Evolutionary conservation across 345 rosid species (phyloP).

Genomic region (Cardiospermum halicacabum): DNA sequence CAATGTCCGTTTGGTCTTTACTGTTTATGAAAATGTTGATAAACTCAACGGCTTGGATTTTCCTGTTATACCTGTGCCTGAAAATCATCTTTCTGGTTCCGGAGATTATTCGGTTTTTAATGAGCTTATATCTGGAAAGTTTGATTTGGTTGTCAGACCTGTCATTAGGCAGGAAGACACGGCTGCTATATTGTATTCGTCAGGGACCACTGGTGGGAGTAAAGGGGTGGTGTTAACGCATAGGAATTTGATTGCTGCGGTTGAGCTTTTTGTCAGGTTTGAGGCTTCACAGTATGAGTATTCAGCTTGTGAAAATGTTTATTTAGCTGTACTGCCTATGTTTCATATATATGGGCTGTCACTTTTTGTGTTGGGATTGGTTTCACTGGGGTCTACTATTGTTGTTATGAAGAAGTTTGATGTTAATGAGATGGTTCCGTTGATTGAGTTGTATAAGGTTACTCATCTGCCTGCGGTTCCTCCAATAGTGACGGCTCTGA

Average conservation of each 20-base stretch:
- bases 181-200: constrained; percentile 78
- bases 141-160: constrained; percentile 24
- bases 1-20: constrained; percentile 42
- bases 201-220: constrained; percentile 81
- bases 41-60: constrained; percentile 34
- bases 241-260: constrained; percentile 54
- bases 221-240: constrained; percentile 80
- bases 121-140: constrained; percentile 27
- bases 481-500: constrained; percentile 55
- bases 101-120: constrained; percentile 29
- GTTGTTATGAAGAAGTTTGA: constrained; percentile 75
- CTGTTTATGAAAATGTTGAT: constrained; percentile 28
- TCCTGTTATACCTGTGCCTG: constrained; percentile 44
- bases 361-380: constrained; percentile 53
- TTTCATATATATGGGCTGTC: constrained; percentile 79
- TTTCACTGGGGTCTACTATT: constrained; percentile 57
- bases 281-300: constrained; percentile 68
- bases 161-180: constrained; percentile 60
- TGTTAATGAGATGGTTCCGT: constrained; percentile 33
- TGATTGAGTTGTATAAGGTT: constrained; percentile 47
- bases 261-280: constrained; percentile 72
- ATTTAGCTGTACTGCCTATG: constrained; percentile 67
- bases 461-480: constrained; percentile 83
- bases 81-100: constrained; percentile 26
- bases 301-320: constrained; percentile 43